phyloP scores from a whole-genome alignment of 1,139 yeast genomes.

The Hansenula sp. region DNA sequence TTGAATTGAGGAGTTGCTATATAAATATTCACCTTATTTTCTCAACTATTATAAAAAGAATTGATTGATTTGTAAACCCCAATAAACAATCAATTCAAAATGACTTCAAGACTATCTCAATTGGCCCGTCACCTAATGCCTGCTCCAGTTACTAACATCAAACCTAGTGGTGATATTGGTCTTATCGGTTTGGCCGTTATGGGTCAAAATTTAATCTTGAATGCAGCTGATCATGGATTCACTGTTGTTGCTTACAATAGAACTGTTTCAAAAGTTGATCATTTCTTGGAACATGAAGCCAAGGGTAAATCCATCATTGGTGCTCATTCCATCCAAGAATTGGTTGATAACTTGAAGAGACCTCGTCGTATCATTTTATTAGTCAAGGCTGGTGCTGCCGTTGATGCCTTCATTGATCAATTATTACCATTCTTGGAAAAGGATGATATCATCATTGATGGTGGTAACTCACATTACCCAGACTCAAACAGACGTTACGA shows the following conservation, averaged over 20 bases:
- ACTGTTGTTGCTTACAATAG: slow-evolving; percentile 98
- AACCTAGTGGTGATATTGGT: slow-evolving; percentile 89
- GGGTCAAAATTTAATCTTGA: slow-evolving; percentile 98
- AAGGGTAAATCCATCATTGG: slow-evolving; percentile 95
- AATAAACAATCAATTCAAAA: neutral
- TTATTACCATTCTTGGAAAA: slow-evolving; percentile 87
- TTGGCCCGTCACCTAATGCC: neutral
- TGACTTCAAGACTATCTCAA: neutral
- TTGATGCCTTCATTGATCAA: slow-evolving; percentile 86
- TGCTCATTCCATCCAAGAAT: slow-evolving; percentile 88
- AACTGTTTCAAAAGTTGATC: slow-evolving; percentile 93
- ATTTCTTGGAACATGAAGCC: slow-evolving; percentile 90
- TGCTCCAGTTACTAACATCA: slow-evolving; percentile 14
- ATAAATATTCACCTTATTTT: no score
- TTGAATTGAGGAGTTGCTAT: neutral
- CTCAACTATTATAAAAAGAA: no score
- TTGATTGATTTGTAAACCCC: no score
- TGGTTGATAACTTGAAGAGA: slow-evolving; percentile 85
- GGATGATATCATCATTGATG: slow-evolving; percentile 98
- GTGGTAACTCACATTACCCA: slow-evolving; percentile 99
- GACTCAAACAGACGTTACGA: slow-evolving; percentile 96
- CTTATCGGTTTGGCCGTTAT: slow-evolving; percentile 99
- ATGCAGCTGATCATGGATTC: slow-evolving; percentile 97
- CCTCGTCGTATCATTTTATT: slow-evolving; percentile 94
- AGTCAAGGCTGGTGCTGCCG: slow-evolving; percentile 97